Conservation (phyloP, 2,329 filamentous ascomycete species). For the Lomentospora prolificans region DNA sequence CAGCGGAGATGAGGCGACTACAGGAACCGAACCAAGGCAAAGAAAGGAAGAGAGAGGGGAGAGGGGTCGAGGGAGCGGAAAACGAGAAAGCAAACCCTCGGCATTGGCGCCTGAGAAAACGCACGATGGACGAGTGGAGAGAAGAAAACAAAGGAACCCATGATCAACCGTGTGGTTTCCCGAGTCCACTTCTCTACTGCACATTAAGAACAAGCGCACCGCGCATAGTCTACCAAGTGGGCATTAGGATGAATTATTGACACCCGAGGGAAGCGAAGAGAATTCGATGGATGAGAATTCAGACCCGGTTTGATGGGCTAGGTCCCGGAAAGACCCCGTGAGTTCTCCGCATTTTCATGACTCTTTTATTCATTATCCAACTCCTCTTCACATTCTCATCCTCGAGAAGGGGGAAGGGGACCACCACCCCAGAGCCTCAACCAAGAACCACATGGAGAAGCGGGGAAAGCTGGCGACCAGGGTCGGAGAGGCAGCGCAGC, state of each 20-base stretch:
- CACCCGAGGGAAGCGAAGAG: conserved; percentile 8
- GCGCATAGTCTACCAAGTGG: neutral
- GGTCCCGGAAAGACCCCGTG: neutral
- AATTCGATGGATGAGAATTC: neutral
- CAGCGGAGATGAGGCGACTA: too few relatives aligned
- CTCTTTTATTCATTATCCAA: neutral
- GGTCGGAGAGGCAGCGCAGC: too few relatives aligned
- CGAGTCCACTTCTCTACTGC: neutral
- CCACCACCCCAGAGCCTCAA: neutral
- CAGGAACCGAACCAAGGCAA: too few relatives aligned
- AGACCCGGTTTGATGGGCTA: neutral
- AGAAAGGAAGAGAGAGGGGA: neutral
- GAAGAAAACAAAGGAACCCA: neutral
- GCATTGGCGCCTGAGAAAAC: conserved; percentile 4
- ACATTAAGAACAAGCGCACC: neutral
- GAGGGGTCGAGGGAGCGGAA: too few relatives aligned
- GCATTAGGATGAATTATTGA: neutral
- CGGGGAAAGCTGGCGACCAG: neutral
- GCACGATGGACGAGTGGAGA: conserved; percentile 1
- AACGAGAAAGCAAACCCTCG: neutral
- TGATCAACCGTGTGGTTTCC: neutral
- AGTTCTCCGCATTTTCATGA: neutral
- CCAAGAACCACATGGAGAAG: neutral
- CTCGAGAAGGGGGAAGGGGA: too few relatives aligned
- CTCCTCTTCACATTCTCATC: too few relatives aligned